A percentile compares a stretch with the other conserved stretches of the same genome.
These are phyloP conservation scores for Conticribra weissflogii DNA, from an alignment of 108 stramenopile genomes.

Conservation along the genomic window DNA sequence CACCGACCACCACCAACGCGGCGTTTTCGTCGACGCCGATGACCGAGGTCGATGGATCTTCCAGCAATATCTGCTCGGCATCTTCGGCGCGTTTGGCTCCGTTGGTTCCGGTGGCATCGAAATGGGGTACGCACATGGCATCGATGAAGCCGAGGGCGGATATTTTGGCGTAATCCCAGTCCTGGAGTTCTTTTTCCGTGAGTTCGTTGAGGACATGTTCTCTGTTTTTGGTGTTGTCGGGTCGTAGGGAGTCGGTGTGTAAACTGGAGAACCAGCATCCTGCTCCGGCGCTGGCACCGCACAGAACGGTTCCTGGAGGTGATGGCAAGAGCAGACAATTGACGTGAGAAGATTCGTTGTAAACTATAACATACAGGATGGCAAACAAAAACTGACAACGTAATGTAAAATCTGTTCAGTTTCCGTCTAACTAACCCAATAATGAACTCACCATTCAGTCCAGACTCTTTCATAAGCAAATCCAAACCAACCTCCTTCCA, in stretches of 20 bases:
- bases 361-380: no score
- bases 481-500: constrained; percentile 45
- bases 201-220: constrained; percentile 22
- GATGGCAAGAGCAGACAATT: no score
- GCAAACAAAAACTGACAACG: no score
- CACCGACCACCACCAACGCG: constrained; percentile 16
- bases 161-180: constrained; percentile 36
- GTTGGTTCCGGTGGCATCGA: constrained; percentile 24
- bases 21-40: constrained; percentile 36
- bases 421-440: no score
- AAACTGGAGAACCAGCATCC: constrained; percentile 40
- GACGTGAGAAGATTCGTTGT: no score
- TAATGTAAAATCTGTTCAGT: no score
- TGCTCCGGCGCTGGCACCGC: no score
- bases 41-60: constrained; percentile 14
- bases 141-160: constrained; percentile 28
- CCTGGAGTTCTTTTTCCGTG: constrained; percentile 15
- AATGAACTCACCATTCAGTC: not conserved
- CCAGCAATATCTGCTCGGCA: constrained; percentile 26
- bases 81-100: constrained; percentile 12
- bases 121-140: constrained; percentile 40
- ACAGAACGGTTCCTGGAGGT: no score
- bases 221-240: constrained; percentile 29
- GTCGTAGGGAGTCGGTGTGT: constrained; percentile 37
- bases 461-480: constrained; percentile 39